Base-by-base conservation (phyloP, 306 rosid genomes). In the Castanea crenata region DNA sequence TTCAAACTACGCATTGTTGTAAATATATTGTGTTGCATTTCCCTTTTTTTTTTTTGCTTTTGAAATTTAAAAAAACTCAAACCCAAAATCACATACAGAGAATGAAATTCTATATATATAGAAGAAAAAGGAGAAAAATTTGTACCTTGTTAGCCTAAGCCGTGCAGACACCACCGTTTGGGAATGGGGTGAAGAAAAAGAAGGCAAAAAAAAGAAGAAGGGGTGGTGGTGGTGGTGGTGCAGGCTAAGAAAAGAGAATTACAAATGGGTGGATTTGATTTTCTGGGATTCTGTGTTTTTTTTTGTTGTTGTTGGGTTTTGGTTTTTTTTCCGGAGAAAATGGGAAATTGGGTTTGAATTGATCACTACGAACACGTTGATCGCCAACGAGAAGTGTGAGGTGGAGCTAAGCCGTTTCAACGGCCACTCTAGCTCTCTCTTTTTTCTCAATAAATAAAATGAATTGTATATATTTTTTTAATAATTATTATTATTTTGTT, bases 1-100 rank as follows among this genome's bases (percentile, higher is more conserved):
- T 91, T 91, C 83, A 93, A 59, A 76, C 97, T 91, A 20, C 98
- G 97, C 91, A 91, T 91, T 85, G 93, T 84, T 5, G 87, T 25
- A 61, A 91, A 86, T 77, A 91, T 78, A 74, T 88, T 93, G 38
- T 91, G 84, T 84, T 93, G 98, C 94, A 93, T 93, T 85, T 81
- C 91, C 85, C 32, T 7, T 51, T 23, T 65, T 32, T 27, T 55
- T 64, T 58, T 4, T 5, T n/a, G 32, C 49, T 55, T 63, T 21
- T 20, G 71, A 49, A 49, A 49, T 23, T 55, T 14, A 1, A 57
- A 69, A 64, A 64, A 56, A 64, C 72, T 54, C 15, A 63, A 29
- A 63, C 19, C 41, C 9, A 8, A 68, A 68, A 68, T 35, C 3
- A 34, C 20, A 34, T 6, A 35, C 2, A 19, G 71, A 41, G 3